phyloP scores from a whole-genome alignment of 768 basidiomycete species.

The Calocybe indica region DNA sequence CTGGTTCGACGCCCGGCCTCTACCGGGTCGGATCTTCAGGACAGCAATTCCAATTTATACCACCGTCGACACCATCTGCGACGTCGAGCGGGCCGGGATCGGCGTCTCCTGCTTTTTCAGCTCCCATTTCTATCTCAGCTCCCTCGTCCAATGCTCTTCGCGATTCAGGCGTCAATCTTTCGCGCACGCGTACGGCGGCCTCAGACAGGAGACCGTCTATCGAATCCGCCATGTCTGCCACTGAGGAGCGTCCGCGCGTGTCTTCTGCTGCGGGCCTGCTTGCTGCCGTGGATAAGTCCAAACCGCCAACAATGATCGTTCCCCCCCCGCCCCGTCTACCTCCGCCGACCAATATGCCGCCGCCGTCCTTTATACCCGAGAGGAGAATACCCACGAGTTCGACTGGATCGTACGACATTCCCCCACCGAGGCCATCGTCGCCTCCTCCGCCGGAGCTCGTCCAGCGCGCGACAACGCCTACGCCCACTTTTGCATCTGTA shows the following conservation, averaged over 20 bases:
- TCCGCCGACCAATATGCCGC: constrained; percentile 67
- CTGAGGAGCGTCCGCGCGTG: constrained; percentile 53
- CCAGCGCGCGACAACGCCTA: constrained; percentile 85
- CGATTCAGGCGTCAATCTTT: constrained; percentile 47
- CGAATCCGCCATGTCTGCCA: constrained; percentile 59
- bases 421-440: constrained; percentile 85
- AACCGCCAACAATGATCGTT: constrained; percentile 79
- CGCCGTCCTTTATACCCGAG: constrained; percentile 71
- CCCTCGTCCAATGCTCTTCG: constrained; percentile 33
- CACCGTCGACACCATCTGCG: constrained; percentile 36
- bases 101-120: constrained; percentile 29
- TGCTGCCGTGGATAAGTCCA: constrained; percentile 63
- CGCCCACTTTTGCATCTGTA: constrained; percentile 48
- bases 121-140: constrained; percentile 28
- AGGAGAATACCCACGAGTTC: constrained; percentile 41
- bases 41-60: constrained; percentile 64
- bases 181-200: constrained; percentile 43
- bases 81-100: constrained; percentile 15
- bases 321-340: constrained; percentile 76
- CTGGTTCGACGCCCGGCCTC: constrained; percentile 30
- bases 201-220: constrained; percentile 67
- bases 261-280: constrained; percentile 46
- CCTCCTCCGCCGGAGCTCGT: constrained; percentile 92
- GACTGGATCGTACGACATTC: constrained; percentile 45
- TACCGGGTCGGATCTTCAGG: constrained; percentile 49